Percentiles rank a stretch among this genome's conserved stretches.
Conservation (phyloP, 306 rosid genomes). For the Cicer yamashitae region DNA sequence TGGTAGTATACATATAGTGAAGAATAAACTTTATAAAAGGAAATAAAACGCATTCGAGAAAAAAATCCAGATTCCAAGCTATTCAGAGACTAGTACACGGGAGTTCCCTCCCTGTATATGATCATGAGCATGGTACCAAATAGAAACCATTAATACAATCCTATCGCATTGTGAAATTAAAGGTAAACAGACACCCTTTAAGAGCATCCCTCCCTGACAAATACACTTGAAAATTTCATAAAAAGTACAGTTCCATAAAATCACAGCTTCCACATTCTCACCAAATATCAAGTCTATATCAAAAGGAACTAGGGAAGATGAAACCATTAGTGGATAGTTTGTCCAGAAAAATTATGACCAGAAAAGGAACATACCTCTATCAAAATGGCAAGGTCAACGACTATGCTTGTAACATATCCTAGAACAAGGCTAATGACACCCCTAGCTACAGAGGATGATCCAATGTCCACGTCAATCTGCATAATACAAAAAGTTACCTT, state of each 20-base stretch:
- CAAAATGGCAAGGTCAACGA: conserved; percentile 92
- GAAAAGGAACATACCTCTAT: conserved; percentile 74
- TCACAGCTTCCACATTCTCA: background rate
- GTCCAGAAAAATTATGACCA: conserved; percentile 20
- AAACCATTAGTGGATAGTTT: conserved; percentile 25
- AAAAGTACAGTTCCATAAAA: conserved; percentile 25
- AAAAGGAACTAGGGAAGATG: conserved; percentile 23
- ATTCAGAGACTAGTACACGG: background rate
- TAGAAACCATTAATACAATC: background rate
- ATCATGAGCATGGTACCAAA: conserved; percentile 7
- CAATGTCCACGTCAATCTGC: conserved; percentile 98
- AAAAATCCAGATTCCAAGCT: background rate
- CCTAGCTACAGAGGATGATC: conserved; percentile 95
- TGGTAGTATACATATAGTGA: conserved; percentile 8
- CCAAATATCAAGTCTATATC: conserved; percentile 25
- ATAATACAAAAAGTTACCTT: conserved; percentile 35
- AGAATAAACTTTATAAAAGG: background rate
- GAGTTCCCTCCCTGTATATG: conserved; percentile 21
- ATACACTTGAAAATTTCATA: conserved; percentile 19
- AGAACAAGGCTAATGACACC: conserved; percentile 88
- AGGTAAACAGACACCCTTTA: conserved; percentile 34
- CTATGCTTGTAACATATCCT: conserved; percentile 93
- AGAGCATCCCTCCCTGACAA: conserved; percentile 27
- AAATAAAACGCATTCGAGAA: background rate
- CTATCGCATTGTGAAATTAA: background rate